phyloP scores from a whole-genome alignment of 768 basidiomycete species.

The Imleria badia region DNA sequence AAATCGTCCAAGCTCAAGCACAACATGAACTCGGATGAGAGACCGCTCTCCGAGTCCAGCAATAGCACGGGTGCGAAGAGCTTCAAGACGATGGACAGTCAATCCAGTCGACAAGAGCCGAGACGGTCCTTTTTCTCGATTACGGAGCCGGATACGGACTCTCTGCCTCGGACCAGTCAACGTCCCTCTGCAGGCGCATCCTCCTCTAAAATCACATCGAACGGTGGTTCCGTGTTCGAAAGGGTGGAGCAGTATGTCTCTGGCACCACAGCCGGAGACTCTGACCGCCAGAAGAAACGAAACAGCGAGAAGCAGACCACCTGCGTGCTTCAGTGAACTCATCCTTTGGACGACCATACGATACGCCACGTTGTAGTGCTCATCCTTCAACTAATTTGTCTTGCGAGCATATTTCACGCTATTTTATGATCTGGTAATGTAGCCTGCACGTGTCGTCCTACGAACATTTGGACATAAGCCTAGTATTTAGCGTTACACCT shows the following conservation, averaged over 20 bases:
- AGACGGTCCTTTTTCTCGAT: conserved; percentile 37
- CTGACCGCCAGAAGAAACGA: conserved; percentile 30
- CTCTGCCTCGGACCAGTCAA: conserved; percentile 15
- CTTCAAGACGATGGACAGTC: conserved; percentile 51
- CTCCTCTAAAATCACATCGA: conserved; percentile 15
- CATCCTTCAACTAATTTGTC: background rate
- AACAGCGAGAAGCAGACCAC: conserved; percentile 24
- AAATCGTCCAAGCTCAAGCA: conserved; percentile 39
- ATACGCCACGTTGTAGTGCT: background rate
- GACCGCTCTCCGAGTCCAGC: conserved; percentile 61
- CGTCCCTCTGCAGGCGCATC: conserved; percentile 21
- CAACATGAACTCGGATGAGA: conserved; percentile 40
- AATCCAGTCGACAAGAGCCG: conserved; percentile 40
- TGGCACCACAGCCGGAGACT: conserved; percentile 8
- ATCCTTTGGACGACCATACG: conserved; percentile 3
- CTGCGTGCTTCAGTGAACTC: conserved; percentile 27
- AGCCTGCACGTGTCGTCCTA: conserved; percentile 1
- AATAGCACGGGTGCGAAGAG: conserved; percentile 59
- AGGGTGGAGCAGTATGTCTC: conserved; percentile 8
- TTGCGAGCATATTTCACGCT: conserved; percentile 7
- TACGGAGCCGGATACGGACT: conserved; percentile 29
- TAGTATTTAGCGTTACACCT: background rate
- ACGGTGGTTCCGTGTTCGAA: conserved; percentile 6
- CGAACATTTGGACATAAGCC: conserved; percentile 11
- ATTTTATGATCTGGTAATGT: conserved; percentile 22